Evolutionary conservation across 768 basidiomycete genomes (phyloP).

Genomic region (Rhodotorula taiwanensis): DNA sequence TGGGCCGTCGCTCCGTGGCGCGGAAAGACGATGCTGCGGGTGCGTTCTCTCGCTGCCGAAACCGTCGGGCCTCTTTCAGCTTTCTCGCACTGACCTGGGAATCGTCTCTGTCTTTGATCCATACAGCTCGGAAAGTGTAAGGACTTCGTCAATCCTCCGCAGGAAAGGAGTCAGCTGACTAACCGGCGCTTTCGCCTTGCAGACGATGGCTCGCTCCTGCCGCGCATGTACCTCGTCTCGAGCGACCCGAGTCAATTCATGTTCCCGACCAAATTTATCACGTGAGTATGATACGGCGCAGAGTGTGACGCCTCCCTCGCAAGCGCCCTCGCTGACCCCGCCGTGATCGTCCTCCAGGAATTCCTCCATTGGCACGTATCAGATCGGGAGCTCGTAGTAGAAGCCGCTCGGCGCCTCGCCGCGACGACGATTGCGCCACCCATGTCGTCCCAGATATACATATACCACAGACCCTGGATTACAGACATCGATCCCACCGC

Average conservation of each 20-base stretch:
- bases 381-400: background rate
- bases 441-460: too few species aligned
- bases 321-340: too few species aligned
- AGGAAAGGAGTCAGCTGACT: background rate
- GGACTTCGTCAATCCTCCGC: background rate
- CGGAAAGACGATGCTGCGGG: constrained; percentile 56
- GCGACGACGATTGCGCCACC: too few species aligned
- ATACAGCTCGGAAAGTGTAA: constrained; percentile 60
- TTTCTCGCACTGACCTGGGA: background rate
- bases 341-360: background rate
- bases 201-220: constrained; percentile 64
- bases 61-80: background rate
- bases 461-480: too few species aligned
- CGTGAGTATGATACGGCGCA: constrained; percentile 6
- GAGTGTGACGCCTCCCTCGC: too few species aligned
- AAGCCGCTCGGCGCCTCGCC: too few species aligned
- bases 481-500: too few species aligned
- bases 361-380: background rate
- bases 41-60: background rate
- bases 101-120: background rate
- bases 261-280: constrained; percentile 12
- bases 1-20: constrained; percentile 61
- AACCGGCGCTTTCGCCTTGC: background rate
- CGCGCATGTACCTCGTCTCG: constrained; percentile 56
- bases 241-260: constrained; percentile 21